phyloP scores from a whole-genome alignment of 169 alveolate species.

The Prorocentrum cordatum region DNA sequence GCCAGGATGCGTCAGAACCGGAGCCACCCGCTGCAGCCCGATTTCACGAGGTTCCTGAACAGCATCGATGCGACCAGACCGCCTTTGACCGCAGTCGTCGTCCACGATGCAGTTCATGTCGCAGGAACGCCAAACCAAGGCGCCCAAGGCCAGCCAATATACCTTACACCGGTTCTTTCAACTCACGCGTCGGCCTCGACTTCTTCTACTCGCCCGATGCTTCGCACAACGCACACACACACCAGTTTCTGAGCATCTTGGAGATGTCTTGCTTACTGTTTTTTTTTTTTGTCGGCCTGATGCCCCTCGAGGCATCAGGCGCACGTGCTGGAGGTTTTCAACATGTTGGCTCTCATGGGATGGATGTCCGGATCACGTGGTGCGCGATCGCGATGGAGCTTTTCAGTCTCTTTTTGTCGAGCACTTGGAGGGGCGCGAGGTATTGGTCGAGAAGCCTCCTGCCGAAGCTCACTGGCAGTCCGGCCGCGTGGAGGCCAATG shows the following conservation, averaged over 20 bases:
- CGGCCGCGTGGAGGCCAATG: not conserved
- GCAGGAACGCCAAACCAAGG: not conserved
- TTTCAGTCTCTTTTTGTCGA: not conserved
- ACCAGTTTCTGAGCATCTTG: not conserved
- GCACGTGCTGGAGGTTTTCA: not conserved
- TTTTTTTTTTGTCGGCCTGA: not conserved
- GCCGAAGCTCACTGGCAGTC: conserved; percentile 28
- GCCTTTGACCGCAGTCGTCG: not conserved
- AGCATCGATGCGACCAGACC: not conserved
- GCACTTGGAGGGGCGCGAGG: not conserved
- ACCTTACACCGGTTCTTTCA: not conserved
- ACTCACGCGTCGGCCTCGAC: not conserved
- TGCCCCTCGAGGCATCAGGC: not conserved
- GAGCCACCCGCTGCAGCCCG: conserved; percentile 18
- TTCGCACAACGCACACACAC: not conserved
- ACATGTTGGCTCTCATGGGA: not conserved
- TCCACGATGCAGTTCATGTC: not conserved
- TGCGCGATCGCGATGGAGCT: conserved; percentile 3
- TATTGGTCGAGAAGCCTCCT: not conserved
- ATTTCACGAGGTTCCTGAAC: too few relatives aligned
- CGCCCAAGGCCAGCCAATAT: not conserved
- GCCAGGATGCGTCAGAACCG: not conserved
- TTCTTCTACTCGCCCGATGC: not conserved
- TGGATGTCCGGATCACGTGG: not conserved
- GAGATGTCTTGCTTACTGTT: not conserved